A percentile compares a stretch with the other conserved stretches of the same genome.
Evolutionary conservation across 2,329 filamentous ascomycete genomes (phyloP).

Genomic region (Nemania sp.): DNA sequence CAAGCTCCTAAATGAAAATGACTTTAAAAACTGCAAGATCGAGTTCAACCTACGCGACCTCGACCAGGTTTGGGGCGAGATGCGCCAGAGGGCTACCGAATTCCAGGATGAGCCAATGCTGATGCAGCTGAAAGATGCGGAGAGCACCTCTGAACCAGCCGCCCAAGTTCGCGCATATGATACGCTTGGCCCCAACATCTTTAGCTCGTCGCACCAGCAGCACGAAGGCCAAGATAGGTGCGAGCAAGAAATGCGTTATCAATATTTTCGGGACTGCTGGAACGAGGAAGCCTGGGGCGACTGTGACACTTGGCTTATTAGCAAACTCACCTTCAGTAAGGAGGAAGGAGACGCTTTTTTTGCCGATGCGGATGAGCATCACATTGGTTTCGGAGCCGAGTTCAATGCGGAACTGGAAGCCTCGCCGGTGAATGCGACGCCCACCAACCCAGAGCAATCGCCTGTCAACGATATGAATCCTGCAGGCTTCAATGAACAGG

Average conservation of each 20-base stretch:
- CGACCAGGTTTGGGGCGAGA: constrained; percentile 50
- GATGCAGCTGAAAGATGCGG: constrained; percentile 1
- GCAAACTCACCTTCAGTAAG: constrained; percentile 65
- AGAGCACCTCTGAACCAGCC: neutral
- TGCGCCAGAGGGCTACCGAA: constrained; percentile 35
- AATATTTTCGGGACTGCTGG: constrained; percentile 35
- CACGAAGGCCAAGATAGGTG: constrained; percentile 17
- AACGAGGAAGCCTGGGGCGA: constrained; percentile 38
- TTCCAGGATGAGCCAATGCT: neutral
- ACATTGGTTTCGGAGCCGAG: constrained; percentile 6
- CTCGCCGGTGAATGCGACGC: neutral
- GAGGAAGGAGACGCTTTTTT: constrained; percentile 53
- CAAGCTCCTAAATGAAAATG: constrained; percentile 48
- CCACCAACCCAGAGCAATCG: constrained; percentile 5
- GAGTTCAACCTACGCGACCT: constrained; percentile 54
- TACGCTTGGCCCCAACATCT: constrained; percentile 29
- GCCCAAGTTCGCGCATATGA: constrained; percentile 22
- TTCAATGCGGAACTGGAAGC: constrained; percentile 5
- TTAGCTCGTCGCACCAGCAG: constrained; percentile 28
- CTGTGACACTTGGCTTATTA: constrained; percentile 56
- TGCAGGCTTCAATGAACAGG: constrained; percentile 8
- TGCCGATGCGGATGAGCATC: constrained; percentile 6
- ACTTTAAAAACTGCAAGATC: constrained; percentile 60
- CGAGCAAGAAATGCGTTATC: constrained; percentile 33
- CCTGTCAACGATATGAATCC: constrained; percentile 20